These are phyloP conservation scores for Asclepias syriaca DNA, from an alignment of 257 asterid genomes.

Conservation along the genomic window DNA sequence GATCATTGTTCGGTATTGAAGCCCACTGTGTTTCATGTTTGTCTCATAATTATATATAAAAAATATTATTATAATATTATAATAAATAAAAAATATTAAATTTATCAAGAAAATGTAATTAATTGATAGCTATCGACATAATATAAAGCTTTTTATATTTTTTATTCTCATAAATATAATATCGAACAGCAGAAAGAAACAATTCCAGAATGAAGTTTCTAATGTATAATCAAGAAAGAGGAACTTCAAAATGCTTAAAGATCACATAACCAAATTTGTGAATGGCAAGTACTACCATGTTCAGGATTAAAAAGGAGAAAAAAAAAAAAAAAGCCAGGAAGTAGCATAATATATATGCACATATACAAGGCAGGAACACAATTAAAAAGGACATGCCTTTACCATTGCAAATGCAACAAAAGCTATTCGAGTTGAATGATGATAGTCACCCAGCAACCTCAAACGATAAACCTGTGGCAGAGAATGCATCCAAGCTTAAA, in stretches of 20 bases:
- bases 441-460: slow-evolving; percentile 97
- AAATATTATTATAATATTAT: too few species aligned
- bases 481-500: slow-evolving; percentile 22
- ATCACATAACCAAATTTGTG: neutral
- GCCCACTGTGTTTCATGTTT: too few species aligned
- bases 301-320: neutral
- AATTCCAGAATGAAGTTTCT: neutral
- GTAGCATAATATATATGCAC: neutral
- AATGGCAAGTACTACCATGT: neutral
- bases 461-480: slow-evolving; percentile 77
- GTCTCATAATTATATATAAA: too few species aligned
- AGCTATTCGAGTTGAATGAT: slow-evolving; percentile 90
- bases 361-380: neutral
- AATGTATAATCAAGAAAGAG: neutral
- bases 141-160: too few species aligned
- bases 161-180: too few species aligned
- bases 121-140: too few species aligned
- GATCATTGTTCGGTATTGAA: too few species aligned
- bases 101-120: too few species aligned
- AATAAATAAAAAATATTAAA: too few species aligned
- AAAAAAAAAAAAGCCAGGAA: neutral
- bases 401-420: slow-evolving; percentile 97
- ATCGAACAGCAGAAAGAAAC: neutral
- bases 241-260: neutral
- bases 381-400: slow-evolving; percentile 22